Conservation (phyloP, 371 early-diverging fungal genomes). For the Mucor ambiguus region DNA sequence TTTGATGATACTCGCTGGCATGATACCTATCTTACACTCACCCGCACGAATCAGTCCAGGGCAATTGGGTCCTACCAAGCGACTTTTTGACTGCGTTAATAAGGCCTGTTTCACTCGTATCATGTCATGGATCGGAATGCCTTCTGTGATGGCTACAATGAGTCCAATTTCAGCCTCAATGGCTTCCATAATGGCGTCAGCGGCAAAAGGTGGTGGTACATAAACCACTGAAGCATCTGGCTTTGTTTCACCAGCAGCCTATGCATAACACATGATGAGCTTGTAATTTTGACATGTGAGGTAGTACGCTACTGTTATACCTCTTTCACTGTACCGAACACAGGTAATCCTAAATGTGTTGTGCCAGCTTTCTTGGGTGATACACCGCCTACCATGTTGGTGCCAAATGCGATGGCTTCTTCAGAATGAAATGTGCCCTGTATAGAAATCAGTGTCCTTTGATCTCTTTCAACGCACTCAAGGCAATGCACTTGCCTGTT, state of each 20-base stretch:
- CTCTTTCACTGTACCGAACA: background rate
- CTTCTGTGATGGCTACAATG: background rate
- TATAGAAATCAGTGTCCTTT: background rate
- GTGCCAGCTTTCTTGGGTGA: background rate
- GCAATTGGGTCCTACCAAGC: background rate
- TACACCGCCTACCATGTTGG: background rate
- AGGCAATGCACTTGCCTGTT: background rate
- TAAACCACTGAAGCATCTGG: background rate
- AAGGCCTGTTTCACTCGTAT: background rate
- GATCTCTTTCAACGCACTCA: too few species aligned
- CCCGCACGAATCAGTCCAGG: background rate
- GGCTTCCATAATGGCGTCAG: conserved; percentile 5
- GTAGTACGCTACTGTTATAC: background rate
- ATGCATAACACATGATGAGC: background rate
- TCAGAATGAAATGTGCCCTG: background rate
- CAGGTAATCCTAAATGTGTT: background rate
- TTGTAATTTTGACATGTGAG: background rate
- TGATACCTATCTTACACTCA: background rate
- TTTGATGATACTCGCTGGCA: background rate
- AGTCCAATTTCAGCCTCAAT: background rate
- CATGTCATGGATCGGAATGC: background rate
- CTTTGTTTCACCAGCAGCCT: background rate
- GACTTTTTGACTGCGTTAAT: background rate
- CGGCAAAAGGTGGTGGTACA: background rate
- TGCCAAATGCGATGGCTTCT: background rate